phyloP scores from a whole-genome alignment of 164 flowering plant species.

The Euptelea pleiosperma region DNA sequence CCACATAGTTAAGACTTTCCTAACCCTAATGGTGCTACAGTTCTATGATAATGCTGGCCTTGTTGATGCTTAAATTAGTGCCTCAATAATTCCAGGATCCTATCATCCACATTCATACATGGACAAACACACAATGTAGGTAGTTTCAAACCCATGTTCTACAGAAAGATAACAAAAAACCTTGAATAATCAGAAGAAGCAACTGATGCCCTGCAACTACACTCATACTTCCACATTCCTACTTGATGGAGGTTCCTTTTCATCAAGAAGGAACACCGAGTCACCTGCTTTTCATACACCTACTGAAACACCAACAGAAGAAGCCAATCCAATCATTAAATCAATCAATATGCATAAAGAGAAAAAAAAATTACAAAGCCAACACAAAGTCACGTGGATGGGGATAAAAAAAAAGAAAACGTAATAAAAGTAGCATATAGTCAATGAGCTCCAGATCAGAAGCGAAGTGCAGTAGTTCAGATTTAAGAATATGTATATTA shows the following conservation, averaged over 20 bases:
- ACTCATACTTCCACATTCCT: conserved; percentile 87
- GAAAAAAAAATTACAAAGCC: not conserved
- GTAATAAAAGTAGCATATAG: no score
- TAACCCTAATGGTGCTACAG: no score
- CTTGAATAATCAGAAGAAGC: conserved; percentile 32
- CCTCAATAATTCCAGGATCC: no score
- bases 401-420: no score
- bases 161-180: conserved; percentile 25
- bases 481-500: no score
- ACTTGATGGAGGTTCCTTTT: conserved; percentile 50
- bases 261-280: conserved; percentile 64
- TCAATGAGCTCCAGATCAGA: no score
- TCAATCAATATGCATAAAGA: not conserved
- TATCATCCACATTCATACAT: no score
- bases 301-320: conserved; percentile 14
- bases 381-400: no score
- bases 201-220: conserved; percentile 44
- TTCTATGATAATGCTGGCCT: no score
- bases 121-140: not conserved
- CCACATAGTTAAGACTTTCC: no score
- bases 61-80: no score
- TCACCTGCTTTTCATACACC: conserved; percentile 48
- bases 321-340: not conserved
- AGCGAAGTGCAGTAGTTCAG: no score
- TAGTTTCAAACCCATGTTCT: not conserved